Evolutionary conservation across 208 protist species (phyloP).

Genomic region (Spongospora subterranea): DNA sequence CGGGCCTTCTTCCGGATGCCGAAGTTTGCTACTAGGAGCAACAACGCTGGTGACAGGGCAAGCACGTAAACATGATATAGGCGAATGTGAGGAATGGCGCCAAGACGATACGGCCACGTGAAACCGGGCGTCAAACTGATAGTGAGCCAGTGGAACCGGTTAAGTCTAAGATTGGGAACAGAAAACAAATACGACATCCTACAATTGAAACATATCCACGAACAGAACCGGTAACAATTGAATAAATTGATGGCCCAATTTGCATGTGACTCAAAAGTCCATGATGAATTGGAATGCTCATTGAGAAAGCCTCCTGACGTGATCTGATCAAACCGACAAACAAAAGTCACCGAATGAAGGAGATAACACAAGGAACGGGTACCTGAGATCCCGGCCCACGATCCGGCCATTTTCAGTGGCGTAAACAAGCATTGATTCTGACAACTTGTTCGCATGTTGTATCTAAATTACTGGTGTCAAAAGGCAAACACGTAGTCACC

Average conservation of each 20-base stretch:
- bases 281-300: background rate
- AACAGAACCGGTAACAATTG: background rate
- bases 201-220: background rate
- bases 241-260: slow-evolving; percentile 23
- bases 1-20: background rate
- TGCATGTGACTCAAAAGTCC: slow-evolving; percentile 28
- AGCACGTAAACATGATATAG: background rate
- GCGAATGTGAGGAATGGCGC: background rate
- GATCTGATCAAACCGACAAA: background rate
- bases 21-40: background rate
- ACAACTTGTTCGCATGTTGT: background rate
- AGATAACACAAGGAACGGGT: background rate
- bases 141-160: too few relatives aligned
- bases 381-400: background rate
- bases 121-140: slow-evolving; percentile 30
- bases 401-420: background rate
- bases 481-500: background rate
- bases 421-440: slow-evolving; percentile 47
- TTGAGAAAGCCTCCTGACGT: background rate
- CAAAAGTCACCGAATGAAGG: background rate
- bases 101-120: background rate
- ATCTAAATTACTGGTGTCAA: background rate
- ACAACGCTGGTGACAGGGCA: background rate
- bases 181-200: background rate
- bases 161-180: background rate